Conservation (phyloP, 257 asterid species). For the Solanum corneliomulleri region DNA sequence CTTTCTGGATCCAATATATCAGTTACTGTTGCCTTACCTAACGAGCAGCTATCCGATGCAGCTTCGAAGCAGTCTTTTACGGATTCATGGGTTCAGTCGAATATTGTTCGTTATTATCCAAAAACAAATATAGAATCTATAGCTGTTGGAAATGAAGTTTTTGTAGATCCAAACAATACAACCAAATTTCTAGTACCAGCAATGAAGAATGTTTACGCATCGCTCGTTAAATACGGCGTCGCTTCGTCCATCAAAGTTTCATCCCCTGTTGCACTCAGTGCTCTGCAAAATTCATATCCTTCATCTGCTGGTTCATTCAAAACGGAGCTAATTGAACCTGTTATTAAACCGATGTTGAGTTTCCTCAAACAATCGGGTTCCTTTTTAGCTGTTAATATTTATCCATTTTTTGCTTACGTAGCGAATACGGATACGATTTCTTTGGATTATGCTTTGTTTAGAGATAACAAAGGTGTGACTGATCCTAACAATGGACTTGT, state of each 20-base stretch:
- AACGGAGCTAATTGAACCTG: conserved; percentile 53
- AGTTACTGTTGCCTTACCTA: conserved; percentile 65
- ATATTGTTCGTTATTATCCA: conserved; percentile 46
- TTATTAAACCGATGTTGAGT: conserved; percentile 60
- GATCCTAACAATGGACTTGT: conserved; percentile 59
- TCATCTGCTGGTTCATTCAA: conserved; percentile 73
- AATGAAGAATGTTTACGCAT: conserved; percentile 60
- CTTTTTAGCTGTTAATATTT: conserved; percentile 58
- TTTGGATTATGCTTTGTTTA: conserved; percentile 56
- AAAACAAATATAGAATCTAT: conserved; percentile 51
- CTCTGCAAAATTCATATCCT: conserved; percentile 59
- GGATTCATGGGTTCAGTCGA: conserved; percentile 64
- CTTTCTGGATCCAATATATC: conserved; percentile 58
- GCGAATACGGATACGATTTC: conserved; percentile 58
- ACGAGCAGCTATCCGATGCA: conserved; percentile 65
- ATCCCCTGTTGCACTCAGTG: conserved; percentile 68
- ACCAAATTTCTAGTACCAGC: conserved; percentile 67
- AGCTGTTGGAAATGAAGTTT: conserved; percentile 82
- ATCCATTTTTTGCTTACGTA: conserved; percentile 66
- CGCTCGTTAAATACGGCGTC: conserved; percentile 35
- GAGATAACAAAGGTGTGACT: conserved; percentile 28
- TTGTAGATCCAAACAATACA: conserved; percentile 49
- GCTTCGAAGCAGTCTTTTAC: conserved; percentile 44
- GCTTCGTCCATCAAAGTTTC: conserved; percentile 40
- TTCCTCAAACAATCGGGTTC: conserved; percentile 53